A percentile compares a stretch with the other conserved stretches of the same genome.
Evolutionary conservation across 768 basidiomycete genomes (phyloP).

Genomic region (Tulasnella sp.): DNA sequence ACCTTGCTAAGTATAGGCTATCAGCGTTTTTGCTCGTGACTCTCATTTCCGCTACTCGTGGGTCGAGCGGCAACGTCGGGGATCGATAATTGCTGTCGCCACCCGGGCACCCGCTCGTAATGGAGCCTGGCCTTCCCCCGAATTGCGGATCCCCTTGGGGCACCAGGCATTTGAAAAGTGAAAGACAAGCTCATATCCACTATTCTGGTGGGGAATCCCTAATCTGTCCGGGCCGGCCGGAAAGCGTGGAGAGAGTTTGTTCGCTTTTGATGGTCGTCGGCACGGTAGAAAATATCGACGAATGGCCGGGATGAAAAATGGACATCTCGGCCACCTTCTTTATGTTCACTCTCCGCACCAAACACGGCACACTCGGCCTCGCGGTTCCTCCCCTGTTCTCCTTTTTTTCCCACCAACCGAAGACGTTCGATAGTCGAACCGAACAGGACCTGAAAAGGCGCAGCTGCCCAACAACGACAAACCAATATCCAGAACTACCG

Average conservation of each 20-base stretch:
- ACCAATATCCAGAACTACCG: neutral
- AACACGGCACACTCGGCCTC: neutral
- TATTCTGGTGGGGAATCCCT: neutral
- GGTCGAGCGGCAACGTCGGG: neutral
- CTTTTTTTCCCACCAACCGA: neutral
- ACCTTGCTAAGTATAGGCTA: neutral
- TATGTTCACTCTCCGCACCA: neutral
- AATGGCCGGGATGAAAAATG: slow-evolving; percentile 2
- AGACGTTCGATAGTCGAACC: neutral
- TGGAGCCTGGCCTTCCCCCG: neutral
- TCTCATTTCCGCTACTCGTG: slow-evolving; percentile 13
- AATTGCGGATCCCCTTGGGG: slow-evolving; percentile 6
- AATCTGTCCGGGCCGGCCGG: neutral
- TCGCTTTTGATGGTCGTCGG: neutral
- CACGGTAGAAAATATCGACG: slow-evolving; percentile 3
- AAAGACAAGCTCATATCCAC: slow-evolving; percentile 5
- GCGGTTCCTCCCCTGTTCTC: neutral
- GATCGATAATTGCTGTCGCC: slow-evolving; percentile 1
- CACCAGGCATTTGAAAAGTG: neutral
- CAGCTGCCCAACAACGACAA: neutral
- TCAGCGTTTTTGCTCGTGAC: slow-evolving; percentile 2
- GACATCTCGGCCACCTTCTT: neutral
- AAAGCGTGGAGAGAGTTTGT: neutral
- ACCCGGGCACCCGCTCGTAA: neutral
- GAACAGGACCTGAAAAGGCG: neutral